Evolutionary conservation across 2,329 filamentous ascomycete genomes (phyloP), one percentile per base, ranked within the genome.

Genomic region (Pestalotiopsis sp.): DNA sequence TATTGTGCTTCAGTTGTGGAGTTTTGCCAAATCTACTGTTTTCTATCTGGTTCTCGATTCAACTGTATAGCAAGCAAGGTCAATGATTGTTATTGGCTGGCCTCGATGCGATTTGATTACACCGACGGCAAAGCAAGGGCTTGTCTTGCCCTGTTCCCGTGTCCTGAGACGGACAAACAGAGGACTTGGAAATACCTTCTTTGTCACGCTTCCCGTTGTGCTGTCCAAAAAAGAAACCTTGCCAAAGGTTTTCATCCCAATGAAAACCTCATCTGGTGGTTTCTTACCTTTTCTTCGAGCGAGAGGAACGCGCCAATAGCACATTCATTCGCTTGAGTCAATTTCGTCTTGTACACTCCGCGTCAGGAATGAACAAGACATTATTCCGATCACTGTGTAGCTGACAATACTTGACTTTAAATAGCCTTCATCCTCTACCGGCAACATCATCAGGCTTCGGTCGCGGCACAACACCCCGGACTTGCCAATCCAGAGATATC

Each of bases 381-480:
- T 36, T 36, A 36, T 36, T 36, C 31, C 31, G 9, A 36, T 36
- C 31, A 36, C 31, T 36, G 31, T 36, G 31, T 36, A 36, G 20
- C 59, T 62, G 36, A 62, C n/a, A 58, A 20, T 59, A 52, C 31
- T 68, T 67, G 69, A 67, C 71, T 68, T 70, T 45, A 57, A 71
- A 74, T 70, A 99, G 96, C 95, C 65, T 99, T 99, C 83, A 99
- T 99, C 73, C 86, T 99, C 75, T 99, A 97, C 83, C 94, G 96
- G 52, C 95, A 98, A 79, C 92, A 97, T 79, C 92, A 96, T 76
- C 95, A 98, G 80, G 90, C 92, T 20, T 86, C 89, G 63, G 93
- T 98, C 65, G 92, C 95, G 49, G 86, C 90, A 67, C 88, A 93
- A 74, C 89, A 98, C 76, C 95, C 95, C n/a, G 93, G 94, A 59